Percentiles rank a stretch among this genome's conserved stretches.
Conservation (phyloP, 768 basidiomycete species). For the Tricholoma furcatifolium region DNA sequence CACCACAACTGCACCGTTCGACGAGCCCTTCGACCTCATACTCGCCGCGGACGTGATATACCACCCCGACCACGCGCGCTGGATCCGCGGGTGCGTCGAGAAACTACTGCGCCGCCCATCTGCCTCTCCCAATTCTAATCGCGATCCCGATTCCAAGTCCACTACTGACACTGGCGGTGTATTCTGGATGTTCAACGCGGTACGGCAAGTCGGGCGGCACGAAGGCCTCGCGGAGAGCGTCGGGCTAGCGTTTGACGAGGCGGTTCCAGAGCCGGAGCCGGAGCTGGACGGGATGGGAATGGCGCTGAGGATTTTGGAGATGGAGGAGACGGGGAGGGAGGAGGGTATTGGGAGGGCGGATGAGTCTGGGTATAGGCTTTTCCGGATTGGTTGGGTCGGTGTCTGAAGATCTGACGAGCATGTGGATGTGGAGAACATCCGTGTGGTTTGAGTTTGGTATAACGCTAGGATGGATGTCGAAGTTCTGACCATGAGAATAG, state of each 20-base stretch:
- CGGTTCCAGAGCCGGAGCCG: neutral
- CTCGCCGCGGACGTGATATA: conserved; percentile 83
- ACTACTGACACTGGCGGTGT: conserved; percentile 18
- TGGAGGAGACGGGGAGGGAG: conserved; percentile 46
- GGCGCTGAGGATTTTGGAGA: conserved; percentile 45
- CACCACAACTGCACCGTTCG: conserved; percentile 29
- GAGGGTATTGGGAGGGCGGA: conserved; percentile 64
- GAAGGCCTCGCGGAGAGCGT: conserved; percentile 59
- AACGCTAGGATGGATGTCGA: too few species aligned
- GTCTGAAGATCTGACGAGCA: too few species aligned
- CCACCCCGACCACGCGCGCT: conserved; percentile 63
- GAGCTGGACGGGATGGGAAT: conserved; percentile 5
- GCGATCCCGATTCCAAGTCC: conserved; percentile 29
- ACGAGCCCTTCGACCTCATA: conserved; percentile 59
- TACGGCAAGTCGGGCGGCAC: conserved; percentile 64
- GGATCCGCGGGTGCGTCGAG: conserved; percentile 66
- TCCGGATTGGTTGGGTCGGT: conserved; percentile 67
- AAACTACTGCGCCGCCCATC: conserved; percentile 39
- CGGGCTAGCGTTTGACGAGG: conserved; percentile 45
- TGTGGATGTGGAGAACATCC: too few species aligned
- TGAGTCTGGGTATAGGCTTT: conserved; percentile 68
- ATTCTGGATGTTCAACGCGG: conserved; percentile 74
- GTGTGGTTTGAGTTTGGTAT: too few species aligned
- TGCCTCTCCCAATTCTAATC: neutral
- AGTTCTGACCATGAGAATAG: too few species aligned